Conservation (phyloP, 2,329 filamentous ascomycete species). For the Monosporascus sp. region DNA sequence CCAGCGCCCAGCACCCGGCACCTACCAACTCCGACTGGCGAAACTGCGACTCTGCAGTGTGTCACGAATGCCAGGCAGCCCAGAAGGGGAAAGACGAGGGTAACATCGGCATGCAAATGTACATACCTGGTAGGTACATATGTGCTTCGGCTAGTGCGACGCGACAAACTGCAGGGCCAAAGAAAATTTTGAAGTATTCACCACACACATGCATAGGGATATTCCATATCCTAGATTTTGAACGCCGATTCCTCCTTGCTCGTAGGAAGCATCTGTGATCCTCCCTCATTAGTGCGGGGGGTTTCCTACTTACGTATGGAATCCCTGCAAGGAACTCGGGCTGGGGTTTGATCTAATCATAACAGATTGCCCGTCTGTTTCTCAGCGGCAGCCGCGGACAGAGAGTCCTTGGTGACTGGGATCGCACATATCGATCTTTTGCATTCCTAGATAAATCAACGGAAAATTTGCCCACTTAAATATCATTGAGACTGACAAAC, state of each 20-base stretch:
- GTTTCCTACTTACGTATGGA: too few relatives aligned
- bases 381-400: not conserved
- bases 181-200: not conserved
- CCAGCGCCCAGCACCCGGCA: not conserved
- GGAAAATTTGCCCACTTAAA: too few relatives aligned
- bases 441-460: too few relatives aligned
- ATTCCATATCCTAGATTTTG: not conserved
- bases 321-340: not conserved
- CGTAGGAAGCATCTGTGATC: not conserved
- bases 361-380: not conserved
- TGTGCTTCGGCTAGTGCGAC: not conserved
- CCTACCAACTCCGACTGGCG: not conserved
- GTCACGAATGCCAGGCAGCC: not conserved
- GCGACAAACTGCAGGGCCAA: not conserved
- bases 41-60: not conserved
- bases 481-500: too few relatives aligned
- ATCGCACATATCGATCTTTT: too few relatives aligned
- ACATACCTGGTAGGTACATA: not conserved
- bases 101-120: not conserved
- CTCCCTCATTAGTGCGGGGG: not conserved
- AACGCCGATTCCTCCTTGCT: not conserved
- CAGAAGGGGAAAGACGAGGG: not conserved
- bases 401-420: too few relatives aligned
- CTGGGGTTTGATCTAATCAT: too few relatives aligned
- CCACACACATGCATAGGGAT: too few relatives aligned